Percentiles rank a stretch among this genome's conserved stretches.
Evolutionary conservation across 805 yeast species (phyloP).

Genomic region (Zygotorulaspora sp.): DNA sequence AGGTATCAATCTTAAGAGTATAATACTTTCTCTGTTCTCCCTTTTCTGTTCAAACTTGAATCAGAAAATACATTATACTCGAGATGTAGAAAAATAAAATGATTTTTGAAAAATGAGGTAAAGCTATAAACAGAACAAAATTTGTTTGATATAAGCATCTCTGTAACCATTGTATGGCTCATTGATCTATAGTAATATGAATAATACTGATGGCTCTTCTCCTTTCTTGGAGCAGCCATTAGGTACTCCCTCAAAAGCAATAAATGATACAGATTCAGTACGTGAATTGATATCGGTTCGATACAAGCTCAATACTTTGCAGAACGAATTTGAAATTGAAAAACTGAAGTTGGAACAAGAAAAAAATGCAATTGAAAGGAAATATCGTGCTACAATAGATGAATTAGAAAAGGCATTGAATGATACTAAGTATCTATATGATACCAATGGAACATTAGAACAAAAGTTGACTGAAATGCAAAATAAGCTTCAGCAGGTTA

Average conservation of each 20-base stretch:
- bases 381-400: constrained; percentile 34
- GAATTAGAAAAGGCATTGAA: constrained; percentile 32
- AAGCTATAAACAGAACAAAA: too few relatives aligned
- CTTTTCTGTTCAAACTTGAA: background rate
- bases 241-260: constrained; percentile 6
- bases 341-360: constrained; percentile 24
- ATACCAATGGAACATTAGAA: constrained; percentile 27
- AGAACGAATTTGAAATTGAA: constrained; percentile 38
- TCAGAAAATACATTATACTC: background rate
- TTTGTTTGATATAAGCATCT: background rate
- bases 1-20: too few relatives aligned
- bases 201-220: constrained; percentile 33
- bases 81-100: background rate
- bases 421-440: constrained; percentile 37
- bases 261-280: constrained; percentile 12
- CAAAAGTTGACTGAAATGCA: constrained; percentile 21
- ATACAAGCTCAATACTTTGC: constrained; percentile 37
- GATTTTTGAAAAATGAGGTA: too few relatives aligned
- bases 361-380: constrained; percentile 24
- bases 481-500: constrained; percentile 23
- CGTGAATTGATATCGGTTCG: constrained; percentile 31
- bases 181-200: too few relatives aligned
- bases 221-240: constrained; percentile 38
- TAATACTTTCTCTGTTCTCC: too few relatives aligned
- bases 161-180: background rate